Percentiles rank a stretch among this genome's conserved stretches.
phyloP scores from a whole-genome alignment of 2,329 filamentous ascomycete species.

The Pseudohalonectria lignicola region DNA sequence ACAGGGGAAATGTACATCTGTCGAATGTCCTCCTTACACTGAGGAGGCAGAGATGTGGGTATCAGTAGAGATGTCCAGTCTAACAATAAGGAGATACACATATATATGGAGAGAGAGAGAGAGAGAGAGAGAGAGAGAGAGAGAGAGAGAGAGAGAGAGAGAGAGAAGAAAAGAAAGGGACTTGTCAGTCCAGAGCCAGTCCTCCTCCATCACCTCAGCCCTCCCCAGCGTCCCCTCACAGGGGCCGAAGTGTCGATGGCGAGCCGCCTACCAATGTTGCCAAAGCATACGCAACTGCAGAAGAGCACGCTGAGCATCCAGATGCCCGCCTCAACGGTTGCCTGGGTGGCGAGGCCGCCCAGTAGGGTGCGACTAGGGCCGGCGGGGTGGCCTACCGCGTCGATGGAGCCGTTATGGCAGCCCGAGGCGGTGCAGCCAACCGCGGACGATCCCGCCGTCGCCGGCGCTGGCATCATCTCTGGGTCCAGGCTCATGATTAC shows the following conservation, averaged over 20 bases:
- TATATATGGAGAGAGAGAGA: neutral
- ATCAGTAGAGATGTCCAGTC: too few species aligned
- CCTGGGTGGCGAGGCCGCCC: constrained; percentile 36
- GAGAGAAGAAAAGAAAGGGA: neutral
- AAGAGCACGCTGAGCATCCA: constrained; percentile 94
- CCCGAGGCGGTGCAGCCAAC: too few species aligned
- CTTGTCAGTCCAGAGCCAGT: too few species aligned
- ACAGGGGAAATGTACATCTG: too few species aligned
- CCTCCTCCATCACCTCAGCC: constrained; percentile 18
- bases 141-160: neutral
- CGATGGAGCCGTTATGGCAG: constrained; percentile 14
- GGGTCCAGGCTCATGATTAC: constrained; percentile 67
- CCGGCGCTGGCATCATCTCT: constrained; percentile 62
- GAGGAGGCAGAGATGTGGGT: too few species aligned
- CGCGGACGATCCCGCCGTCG: constrained; percentile 12
- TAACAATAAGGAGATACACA: neutral
- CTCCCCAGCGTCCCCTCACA: constrained; percentile 33
- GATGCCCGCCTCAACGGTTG: constrained; percentile 61
- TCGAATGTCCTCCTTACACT: too few species aligned
- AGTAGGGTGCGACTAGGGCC: too few species aligned
- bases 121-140: neutral
- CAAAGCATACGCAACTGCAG: constrained; percentile 91
- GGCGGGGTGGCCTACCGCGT: too few species aligned
- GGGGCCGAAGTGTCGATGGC: constrained; percentile 38
- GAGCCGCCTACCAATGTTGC: constrained; percentile 80